phyloP scores from a whole-genome alignment of 148 eudicot genomes.

The Rhododendron ovatum region DNA sequence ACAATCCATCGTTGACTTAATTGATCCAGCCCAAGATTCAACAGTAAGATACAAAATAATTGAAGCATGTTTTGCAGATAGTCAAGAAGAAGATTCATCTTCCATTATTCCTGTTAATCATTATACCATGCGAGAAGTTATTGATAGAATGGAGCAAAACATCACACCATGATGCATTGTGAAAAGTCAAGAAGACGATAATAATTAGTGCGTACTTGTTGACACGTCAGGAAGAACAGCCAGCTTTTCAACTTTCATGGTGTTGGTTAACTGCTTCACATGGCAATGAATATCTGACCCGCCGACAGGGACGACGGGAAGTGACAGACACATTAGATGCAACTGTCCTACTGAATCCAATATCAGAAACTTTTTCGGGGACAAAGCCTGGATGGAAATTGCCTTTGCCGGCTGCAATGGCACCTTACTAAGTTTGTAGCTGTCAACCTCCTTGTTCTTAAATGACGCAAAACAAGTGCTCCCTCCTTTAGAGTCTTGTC shows the following conservation, averaged over 20 bases:
- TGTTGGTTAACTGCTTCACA: slow-evolving; percentile 28
- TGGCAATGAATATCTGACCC: slow-evolving; percentile 24
- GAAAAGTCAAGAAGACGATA: background rate
- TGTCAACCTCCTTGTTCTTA: slow-evolving; percentile 31
- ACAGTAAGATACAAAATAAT: background rate
- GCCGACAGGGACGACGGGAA: slow-evolving; percentile 1
- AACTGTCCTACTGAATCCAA: slow-evolving; percentile 59
- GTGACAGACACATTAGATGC: slow-evolving; percentile 37
- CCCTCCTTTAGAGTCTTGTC: slow-evolving; percentile 59
- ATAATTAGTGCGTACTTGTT: slow-evolving; percentile 19
- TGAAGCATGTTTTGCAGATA: background rate
- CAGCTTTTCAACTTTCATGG: slow-evolving; percentile 38
- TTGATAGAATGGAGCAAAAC: background rate
- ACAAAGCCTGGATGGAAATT: slow-evolving; percentile 54
- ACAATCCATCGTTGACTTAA: background rate
- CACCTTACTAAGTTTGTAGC: slow-evolving; percentile 20
- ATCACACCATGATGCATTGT: background rate
- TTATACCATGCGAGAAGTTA: background rate
- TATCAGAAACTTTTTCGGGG: slow-evolving; percentile 56
- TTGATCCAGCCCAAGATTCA: background rate
- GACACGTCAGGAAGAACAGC: slow-evolving; percentile 38
- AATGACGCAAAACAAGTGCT: slow-evolving; percentile 63
- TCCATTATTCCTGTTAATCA: background rate
- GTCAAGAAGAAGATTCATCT: background rate
- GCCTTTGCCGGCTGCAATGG: slow-evolving; percentile 42